These are phyloP conservation scores for Allium cepa DNA, from an alignment of 106 monocot species.

Conservation along the genomic window DNA sequence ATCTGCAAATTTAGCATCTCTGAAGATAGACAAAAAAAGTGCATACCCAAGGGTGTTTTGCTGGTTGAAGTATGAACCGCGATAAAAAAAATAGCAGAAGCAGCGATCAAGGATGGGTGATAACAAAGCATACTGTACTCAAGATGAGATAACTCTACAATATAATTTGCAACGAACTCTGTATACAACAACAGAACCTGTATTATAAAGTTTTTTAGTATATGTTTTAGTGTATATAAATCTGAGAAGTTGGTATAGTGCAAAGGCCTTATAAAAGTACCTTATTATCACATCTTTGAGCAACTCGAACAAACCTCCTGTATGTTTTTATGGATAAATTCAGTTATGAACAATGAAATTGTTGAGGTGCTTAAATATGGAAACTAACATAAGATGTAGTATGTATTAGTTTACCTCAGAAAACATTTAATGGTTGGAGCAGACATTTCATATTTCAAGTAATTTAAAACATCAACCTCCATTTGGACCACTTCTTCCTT, in stretches of 20 bases:
- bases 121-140: constrained; percentile 62
- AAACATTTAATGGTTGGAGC: constrained; percentile 69
- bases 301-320: constrained; percentile 67
- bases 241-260: neutral
- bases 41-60: constrained; percentile 82
- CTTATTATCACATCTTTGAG: constrained; percentile 50
- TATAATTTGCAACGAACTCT: constrained; percentile 77
- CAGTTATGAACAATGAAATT: too few species aligned
- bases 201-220: too few species aligned
- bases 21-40: constrained; percentile 9
- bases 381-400: too few species aligned
- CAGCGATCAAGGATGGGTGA: constrained; percentile 70
- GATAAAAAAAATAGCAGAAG: constrained; percentile 73
- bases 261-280: constrained; percentile 23
- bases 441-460: constrained; percentile 84
- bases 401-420: constrained; percentile 79
- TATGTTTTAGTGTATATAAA: neutral
- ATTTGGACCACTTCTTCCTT: constrained; percentile 88
- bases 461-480: constrained; percentile 75
- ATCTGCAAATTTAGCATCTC: too few species aligned
- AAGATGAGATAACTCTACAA: constrained; percentile 73
- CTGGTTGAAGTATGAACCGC: constrained; percentile 62
- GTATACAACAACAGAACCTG: constrained; percentile 41
- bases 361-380: too few species aligned
- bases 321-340: too few species aligned